Conservation (phyloP, 805 yeast species). For the Saccharomycodes ludwigii region DNA sequence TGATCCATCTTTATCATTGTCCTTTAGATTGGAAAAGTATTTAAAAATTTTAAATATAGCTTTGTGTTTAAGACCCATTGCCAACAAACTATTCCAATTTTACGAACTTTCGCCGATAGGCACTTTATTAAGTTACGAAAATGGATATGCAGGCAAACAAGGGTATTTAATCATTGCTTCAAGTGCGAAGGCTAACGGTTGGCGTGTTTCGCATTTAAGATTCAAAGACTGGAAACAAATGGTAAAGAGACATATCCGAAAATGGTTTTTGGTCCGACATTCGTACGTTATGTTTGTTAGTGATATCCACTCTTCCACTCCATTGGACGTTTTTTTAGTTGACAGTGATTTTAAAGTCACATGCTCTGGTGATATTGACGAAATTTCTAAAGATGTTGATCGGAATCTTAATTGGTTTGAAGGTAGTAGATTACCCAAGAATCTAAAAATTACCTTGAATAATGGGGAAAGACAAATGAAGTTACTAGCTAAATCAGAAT, state of each 20-base stretch:
- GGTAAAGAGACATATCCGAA: constrained; percentile 81
- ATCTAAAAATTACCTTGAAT: constrained; percentile 45
- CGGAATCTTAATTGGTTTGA: constrained; percentile 13
- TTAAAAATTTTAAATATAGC: constrained; percentile 46
- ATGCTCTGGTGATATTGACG: constrained; percentile 30
- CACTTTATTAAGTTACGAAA: constrained; percentile 69
- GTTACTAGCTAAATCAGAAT: constrained; percentile 53
- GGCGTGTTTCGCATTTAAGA: constrained; percentile 87
- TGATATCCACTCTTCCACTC: constrained; percentile 74
- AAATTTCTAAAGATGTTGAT: constrained; percentile 17
- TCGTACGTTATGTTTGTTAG: constrained; percentile 80
- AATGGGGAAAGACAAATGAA: constrained; percentile 71
- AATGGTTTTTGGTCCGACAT: constrained; percentile 83
- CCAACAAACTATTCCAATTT: constrained; percentile 73
- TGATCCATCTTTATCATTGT: constrained; percentile 17
- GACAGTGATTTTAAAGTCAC: constrained; percentile 58
- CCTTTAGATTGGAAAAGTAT: constrained; percentile 45
- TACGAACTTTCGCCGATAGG: constrained; percentile 86
- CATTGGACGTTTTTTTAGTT: constrained; percentile 84
- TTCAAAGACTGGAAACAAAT: constrained; percentile 71
- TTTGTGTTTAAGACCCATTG: constrained; percentile 63
- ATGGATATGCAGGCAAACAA: constrained; percentile 75
- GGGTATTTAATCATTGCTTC: constrained; percentile 74
- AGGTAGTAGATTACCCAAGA: constrained; percentile 35
- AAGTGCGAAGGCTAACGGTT: constrained; percentile 80